Percentiles rank a stretch among this genome's conserved stretches.
These are phyloP conservation scores for Solanum megistacrolobum DNA, from an alignment of 257 asterid species.

Conservation along the genomic window DNA sequence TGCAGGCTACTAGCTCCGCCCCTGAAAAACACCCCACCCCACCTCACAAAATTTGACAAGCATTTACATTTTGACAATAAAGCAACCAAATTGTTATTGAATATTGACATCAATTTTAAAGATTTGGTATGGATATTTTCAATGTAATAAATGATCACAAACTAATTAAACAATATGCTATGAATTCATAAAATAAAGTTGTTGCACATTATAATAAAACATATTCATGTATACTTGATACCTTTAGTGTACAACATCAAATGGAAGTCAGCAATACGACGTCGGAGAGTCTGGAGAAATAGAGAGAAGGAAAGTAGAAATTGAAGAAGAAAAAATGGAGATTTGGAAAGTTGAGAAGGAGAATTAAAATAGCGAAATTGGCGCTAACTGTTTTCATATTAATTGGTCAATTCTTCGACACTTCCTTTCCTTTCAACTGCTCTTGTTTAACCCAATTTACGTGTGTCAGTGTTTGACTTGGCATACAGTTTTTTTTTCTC, in stretches of 20 bases:
- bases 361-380: neutral
- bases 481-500: no score
- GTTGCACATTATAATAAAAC: neutral
- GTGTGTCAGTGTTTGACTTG: neutral
- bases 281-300: neutral
- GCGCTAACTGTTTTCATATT: neutral
- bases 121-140: neutral
- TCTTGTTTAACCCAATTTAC: no score
- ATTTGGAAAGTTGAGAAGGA: neutral
- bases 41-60: neutral
- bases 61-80: neutral
- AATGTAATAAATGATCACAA: neutral
- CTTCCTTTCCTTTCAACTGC: neutral
- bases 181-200: neutral
- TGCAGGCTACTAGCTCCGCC: neutral
- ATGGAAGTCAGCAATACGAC: neutral
- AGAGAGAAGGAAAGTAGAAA: neutral
- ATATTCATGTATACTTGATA: neutral
- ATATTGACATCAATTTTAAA: no score
- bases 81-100: neutral
- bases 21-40: rapidly evolving
- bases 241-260: neutral
- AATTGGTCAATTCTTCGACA: neutral
- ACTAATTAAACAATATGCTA: neutral
- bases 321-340: neutral